phyloP scores from a whole-genome alignment of 257 asterid genomes.

The Cordia subcordata region DNA sequence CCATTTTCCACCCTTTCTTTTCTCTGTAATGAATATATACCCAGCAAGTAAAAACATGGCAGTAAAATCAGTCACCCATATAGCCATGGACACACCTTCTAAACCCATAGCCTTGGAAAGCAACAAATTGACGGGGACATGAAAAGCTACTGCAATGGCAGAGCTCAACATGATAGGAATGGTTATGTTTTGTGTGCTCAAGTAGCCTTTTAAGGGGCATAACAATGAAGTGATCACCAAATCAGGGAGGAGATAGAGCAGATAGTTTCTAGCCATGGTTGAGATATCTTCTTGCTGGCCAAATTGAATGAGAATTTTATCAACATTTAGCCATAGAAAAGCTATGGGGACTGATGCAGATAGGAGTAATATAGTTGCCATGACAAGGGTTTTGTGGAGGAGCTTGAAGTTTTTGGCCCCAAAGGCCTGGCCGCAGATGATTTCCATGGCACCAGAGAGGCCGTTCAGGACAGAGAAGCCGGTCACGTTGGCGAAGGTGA shows the following conservation, averaged over 20 bases:
- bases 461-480: conserved; percentile 76
- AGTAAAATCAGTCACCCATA: conserved; percentile 64
- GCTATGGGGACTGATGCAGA: conserved; percentile 47
- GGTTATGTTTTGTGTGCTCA: conserved; percentile 59
- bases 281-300: conserved; percentile 72
- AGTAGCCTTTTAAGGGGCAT: conserved; percentile 64
- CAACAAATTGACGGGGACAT: conserved; percentile 44
- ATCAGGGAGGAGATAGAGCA: conserved; percentile 65
- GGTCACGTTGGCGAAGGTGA: conserved; percentile 72
- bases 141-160: conserved; percentile 48
- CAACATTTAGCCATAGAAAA: conserved; percentile 68
- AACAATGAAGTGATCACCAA: conserved; percentile 48
- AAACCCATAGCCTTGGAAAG: conserved; percentile 54
- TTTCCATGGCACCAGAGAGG: conserved; percentile 76
- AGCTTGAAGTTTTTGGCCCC: conserved; percentile 77
- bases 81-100: conserved; percentile 68
- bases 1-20: conserved; percentile 41
- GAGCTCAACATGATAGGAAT: conserved; percentile 77
- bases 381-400: conserved; percentile 68
- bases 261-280: conserved; percentile 38
- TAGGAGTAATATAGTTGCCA: conserved; percentile 44
- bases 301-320: conserved; percentile 41
- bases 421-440: conserved; percentile 88
- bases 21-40: conserved; percentile 38
- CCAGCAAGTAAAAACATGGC: conserved; percentile 28